Evolutionary conservation across 1,139 yeast genomes (phyloP), one percentile per base, ranked within the genome.

Genomic region (Yamadazyma oceani): DNA sequence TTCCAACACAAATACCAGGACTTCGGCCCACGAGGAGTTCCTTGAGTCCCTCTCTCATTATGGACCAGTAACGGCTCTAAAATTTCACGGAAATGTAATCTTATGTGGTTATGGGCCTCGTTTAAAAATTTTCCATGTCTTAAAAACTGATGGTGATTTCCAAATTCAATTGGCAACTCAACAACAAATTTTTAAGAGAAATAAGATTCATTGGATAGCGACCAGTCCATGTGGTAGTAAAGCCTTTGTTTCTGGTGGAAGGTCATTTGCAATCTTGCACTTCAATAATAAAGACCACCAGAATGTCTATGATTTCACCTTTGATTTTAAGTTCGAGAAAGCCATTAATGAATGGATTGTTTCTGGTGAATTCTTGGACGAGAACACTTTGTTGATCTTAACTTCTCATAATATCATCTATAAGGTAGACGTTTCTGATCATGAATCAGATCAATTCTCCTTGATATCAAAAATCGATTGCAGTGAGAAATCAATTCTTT

Each of bases 321-420:
- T 26, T 26, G 48, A 2, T 26, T 23, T 46, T 17, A 32, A 28
- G 3, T 24, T 31, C 1, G 89, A 85, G 48, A 65, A 66, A 39
- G 72, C 75, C 26, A 63, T 78, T 31, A 76, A 79, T 41, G 96
- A 89, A 58, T 89, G 97, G 96, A 80, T 90, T 42, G 71, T 80
- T 25, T 63, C 80, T 17, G 74, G 78, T 12, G 80, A 72, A 36
- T 81, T 85, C 48, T 44, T 56, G 17, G 59, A 67, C 35, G 61
- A 60, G 0, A 45, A 56, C 2, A 55, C 63, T 2, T 50, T 75
- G 0, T 77, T 76, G 47, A 53, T 87, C 17, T 69, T 89, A 39
- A 87, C 90, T 0, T 87, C 97, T 2, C 97, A 90, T 56, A 90
- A 92, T 55, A 73, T 77, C 27, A 77, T 92, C 2, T 60, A 80